Evolutionary conservation across 805 yeast species (phyloP), one percentile per base, ranked within the genome.

Genomic region (Cyberlindnera meyerae): DNA sequence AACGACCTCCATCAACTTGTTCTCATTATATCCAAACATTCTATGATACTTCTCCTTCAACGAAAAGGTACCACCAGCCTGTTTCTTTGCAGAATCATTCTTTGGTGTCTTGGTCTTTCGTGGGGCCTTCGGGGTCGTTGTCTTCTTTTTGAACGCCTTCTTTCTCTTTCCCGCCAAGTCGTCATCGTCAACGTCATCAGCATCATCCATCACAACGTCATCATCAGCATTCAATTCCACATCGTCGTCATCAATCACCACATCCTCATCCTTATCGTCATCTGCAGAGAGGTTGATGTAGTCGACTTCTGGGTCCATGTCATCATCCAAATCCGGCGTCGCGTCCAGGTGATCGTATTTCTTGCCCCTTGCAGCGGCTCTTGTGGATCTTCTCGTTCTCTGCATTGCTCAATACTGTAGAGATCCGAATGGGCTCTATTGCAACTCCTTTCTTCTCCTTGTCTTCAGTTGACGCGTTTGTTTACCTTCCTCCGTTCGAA

Each of bases 1-100:
- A 4, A 73, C 57, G 3, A 74, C 56, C 13, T 57, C 54, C 9
- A 70, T 55, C 28, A 74, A 62, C 34, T 65, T 65, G 1, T 54
- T 54, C 25, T 63, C 66, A 45, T 75, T 69, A 18, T 58, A 50
- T 0, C 89, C 89, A 51, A 68, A 78, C 33, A 71, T 49, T 28
- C 68, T 55, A 24, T 51, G 54, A 27, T 69, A 46, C 32, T 70
- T 63, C 24, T 70, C 77, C 31, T 63, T 64, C 11, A 71, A 53
- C 6, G 66, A 57, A 4, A 68, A 61, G 11, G 61, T 33, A 27
- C 58, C 61, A 33, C 55, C 61, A 24, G 16, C 42, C 4, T 43
- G 54, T 5, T 47, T 41, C 25, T 45, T 50, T 7, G 55, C 41
- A 1, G 43, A 35, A 5, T 18, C 29, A 15, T 27, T 34, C 33